Percentiles rank a stretch among this genome's conserved stretches.
phyloP scores from a whole-genome alignment of 768 basidiomycete species.

The Nevesoporus exiguus region DNA sequence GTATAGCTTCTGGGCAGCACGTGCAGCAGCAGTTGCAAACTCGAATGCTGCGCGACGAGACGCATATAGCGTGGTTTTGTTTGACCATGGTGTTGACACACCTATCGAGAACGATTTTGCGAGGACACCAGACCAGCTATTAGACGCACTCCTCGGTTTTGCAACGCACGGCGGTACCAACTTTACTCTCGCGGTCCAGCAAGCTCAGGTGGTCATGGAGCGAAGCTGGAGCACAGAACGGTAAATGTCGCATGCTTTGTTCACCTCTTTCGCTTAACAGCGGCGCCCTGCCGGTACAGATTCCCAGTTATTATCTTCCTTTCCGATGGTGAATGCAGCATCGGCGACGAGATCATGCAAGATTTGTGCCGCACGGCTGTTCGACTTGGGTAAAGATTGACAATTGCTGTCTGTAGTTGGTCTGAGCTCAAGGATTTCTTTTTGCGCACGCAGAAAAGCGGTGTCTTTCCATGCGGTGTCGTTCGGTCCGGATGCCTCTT shows the following conservation, averaged over 20 bases:
- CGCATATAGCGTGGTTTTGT: constrained; percentile 54
- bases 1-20: constrained; percentile 53
- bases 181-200: constrained; percentile 39
- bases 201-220: constrained; percentile 39
- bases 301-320: constrained; percentile 39
- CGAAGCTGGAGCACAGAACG: constrained; percentile 49
- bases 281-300: background rate
- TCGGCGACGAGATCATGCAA: constrained; percentile 37
- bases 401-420: rapidly evolving
- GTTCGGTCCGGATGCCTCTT: constrained; percentile 39
- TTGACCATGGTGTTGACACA: constrained; percentile 26
- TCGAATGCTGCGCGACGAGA: constrained; percentile 40
- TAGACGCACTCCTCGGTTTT: constrained; percentile 37
- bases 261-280: background rate
- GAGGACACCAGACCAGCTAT: constrained; percentile 43
- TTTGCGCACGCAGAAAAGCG: constrained; percentile 38
- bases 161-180: constrained; percentile 39
- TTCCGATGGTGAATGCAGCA: constrained; percentile 45
- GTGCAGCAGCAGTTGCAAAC: constrained; percentile 36
- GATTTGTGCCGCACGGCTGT: constrained; percentile 42
- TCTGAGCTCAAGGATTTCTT: background rate
- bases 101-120: constrained; percentile 45
- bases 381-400: constrained; percentile 38
- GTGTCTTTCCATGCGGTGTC: constrained; percentile 59
- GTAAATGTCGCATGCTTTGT: constrained; percentile 21